Evolutionary conservation across 108 stramenopile genomes (phyloP).

Genomic region (Fragilariopsis cylindrus): DNA sequence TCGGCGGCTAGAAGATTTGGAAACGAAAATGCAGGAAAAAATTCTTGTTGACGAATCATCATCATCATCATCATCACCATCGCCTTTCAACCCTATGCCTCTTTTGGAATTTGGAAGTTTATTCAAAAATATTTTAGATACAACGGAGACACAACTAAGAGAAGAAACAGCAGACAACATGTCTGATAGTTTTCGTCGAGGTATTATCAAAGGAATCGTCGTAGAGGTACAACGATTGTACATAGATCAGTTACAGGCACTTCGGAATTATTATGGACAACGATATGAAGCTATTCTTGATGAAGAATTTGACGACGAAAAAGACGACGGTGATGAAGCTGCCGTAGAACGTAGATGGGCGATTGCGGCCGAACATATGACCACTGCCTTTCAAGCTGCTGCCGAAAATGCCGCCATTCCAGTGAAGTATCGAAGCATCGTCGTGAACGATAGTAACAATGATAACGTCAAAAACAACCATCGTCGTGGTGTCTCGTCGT

Average conservation of each 20-base stretch:
- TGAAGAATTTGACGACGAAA: conserved; percentile 16
- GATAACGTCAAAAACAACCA: conserved; percentile 22
- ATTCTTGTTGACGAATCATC: conserved; percentile 16
- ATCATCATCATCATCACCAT: too few species aligned
- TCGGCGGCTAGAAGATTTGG: conserved; percentile 24
- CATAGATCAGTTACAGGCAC: conserved; percentile 33
- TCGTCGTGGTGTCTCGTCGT: conserved; percentile 6
- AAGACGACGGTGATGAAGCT: conserved; percentile 7
- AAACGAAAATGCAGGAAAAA: conserved; percentile 43
- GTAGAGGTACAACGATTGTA: conserved; percentile 24
- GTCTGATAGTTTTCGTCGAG: conserved; percentile 12
- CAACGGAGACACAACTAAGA: conserved; percentile 15
- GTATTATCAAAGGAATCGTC: conserved; percentile 30
- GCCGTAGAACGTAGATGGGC: conserved; percentile 26
- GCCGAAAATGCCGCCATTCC: conserved; percentile 70
- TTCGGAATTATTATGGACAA: conserved; percentile 44
- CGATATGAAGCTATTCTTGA: conserved; percentile 38
- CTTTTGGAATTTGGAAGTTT: conserved; percentile 51
- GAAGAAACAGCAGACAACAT: conserved; percentile 11
- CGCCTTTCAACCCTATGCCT: conserved; percentile 31
- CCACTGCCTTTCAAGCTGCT: conserved; percentile 56
- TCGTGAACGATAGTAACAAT: not conserved
- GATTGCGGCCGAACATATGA: conserved; percentile 44
- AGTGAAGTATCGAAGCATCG: conserved; percentile 24
- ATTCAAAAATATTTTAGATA: conserved; percentile 40